Evolutionary conservation across 768 basidiomycete species (phyloP).

Genomic region (Dentipellis fragilis): DNA sequence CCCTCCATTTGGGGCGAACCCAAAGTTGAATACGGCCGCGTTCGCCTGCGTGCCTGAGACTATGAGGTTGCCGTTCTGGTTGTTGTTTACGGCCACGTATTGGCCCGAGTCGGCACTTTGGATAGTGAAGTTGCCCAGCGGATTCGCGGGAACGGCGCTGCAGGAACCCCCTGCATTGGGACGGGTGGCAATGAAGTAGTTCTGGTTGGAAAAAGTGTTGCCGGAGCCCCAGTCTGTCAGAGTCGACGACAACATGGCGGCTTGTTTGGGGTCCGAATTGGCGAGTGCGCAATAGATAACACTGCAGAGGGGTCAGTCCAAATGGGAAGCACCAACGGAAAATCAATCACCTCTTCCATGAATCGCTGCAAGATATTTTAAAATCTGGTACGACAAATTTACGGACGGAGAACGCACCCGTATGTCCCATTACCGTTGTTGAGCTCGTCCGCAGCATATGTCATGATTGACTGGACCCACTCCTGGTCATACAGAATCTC

Average conservation of each 20-base stretch:
- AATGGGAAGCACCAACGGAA: no score
- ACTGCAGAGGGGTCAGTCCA: not conserved
- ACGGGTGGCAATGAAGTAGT: constrained; percentile 25
- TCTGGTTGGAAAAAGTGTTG: constrained; percentile 22
- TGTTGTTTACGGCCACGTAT: constrained; percentile 15
- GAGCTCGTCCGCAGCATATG: constrained; percentile 20
- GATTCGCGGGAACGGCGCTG: constrained; percentile 17
- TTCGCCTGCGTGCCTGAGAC: constrained; percentile 14
- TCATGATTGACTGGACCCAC: constrained; percentile 21
- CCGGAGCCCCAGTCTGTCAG: constrained; percentile 25
- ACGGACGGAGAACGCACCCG: no score
- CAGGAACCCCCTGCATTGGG: constrained; percentile 20
- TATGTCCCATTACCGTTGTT: constrained; percentile 6
- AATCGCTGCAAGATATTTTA: constrained; percentile 10
- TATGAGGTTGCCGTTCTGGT: constrained; percentile 16
- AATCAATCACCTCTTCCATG: constrained; percentile 18
- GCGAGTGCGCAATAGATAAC: constrained; percentile 26
- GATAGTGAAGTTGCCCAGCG: constrained; percentile 22
- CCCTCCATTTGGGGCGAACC: constrained; percentile 22
- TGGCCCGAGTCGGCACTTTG: constrained; percentile 15
- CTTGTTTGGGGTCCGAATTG: constrained; percentile 18
- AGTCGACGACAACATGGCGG: constrained; percentile 20
- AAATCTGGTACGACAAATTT: not conserved
- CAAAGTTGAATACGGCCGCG: constrained; percentile 19
- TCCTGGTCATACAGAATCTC: constrained; percentile 24